A percentile compares a stretch with the other conserved stretches of the same genome.
These are phyloP conservation scores for Cryptococcus sp. DNA, from an alignment of 1,284 basidiomycete genomes.

Conservation along the genomic window DNA sequence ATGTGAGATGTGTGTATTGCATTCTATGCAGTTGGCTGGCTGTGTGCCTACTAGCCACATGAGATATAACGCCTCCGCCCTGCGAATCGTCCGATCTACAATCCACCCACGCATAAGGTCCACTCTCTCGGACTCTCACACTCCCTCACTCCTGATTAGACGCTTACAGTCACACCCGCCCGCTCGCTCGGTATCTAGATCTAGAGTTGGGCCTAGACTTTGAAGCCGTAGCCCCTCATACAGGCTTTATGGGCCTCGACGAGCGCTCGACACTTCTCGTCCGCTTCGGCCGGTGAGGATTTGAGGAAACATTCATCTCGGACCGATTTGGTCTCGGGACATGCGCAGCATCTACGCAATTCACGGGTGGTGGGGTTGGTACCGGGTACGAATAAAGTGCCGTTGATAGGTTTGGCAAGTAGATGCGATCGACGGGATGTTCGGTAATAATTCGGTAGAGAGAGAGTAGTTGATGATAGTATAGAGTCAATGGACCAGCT, in stretches of 20 bases:
- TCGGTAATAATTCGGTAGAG: not conserved
- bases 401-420: too few species aligned
- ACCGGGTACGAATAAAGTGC: not conserved
- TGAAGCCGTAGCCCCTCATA: constrained; percentile 87
- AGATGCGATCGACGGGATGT: not conserved
- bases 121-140: too few species aligned
- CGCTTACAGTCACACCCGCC: too few species aligned
- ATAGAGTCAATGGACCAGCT: not conserved
- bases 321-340: constrained; percentile 85
- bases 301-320: constrained; percentile 93
- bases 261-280: constrained; percentile 76
- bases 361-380: not conserved
- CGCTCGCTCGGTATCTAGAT: too few species aligned
- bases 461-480: not conserved
- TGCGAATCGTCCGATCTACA: too few species aligned
- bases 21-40: too few species aligned
- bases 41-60: too few species aligned
- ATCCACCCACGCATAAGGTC: too few species aligned
- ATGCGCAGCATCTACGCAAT: constrained; percentile 77
- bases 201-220: constrained; percentile 63
- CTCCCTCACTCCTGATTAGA: too few species aligned
- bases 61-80: too few species aligned
- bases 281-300: constrained; percentile 67
- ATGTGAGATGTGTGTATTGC: not conserved
- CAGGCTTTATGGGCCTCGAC: constrained; percentile 80